These are phyloP conservation scores for Coprinopsis cinerea DNA, from an alignment of 768 basidiomycete genomes.

Conservation along the genomic window DNA sequence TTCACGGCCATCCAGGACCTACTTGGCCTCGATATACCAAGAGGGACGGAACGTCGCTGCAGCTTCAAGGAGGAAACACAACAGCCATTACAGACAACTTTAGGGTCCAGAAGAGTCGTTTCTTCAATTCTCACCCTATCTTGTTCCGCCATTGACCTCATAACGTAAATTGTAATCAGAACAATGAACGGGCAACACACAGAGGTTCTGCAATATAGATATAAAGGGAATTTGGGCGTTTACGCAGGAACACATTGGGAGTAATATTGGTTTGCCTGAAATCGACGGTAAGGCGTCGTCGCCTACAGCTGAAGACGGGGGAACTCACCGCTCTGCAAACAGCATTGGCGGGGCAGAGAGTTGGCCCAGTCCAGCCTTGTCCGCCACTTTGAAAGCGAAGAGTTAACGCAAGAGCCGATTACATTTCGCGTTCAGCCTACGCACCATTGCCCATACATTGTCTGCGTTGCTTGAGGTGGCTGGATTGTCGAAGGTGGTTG, in stretches of 20 bases:
- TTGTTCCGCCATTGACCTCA: slow-evolving; percentile 11
- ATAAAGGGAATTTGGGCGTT: too few relatives aligned
- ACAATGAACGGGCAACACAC: not conserved
- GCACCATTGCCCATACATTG: slow-evolving; percentile 2
- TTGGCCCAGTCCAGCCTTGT: slow-evolving; percentile 1
- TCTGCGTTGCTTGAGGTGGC: not conserved
- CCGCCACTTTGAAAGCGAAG: too few relatives aligned
- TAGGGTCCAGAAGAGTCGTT: slow-evolving; percentile 30
- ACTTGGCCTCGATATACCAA: slow-evolving; percentile 26
- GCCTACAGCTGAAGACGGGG: not conserved
- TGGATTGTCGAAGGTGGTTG: not conserved
- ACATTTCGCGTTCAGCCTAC: too few relatives aligned
- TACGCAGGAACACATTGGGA: slow-evolving; percentile 8
- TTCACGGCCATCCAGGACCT: slow-evolving; percentile 18
- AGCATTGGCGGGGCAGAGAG: slow-evolving; percentile 1
- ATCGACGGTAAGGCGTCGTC: not conserved
- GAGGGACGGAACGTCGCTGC: slow-evolving; percentile 9
- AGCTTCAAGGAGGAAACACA: slow-evolving; percentile 30
- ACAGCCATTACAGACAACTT: slow-evolving; percentile 32
- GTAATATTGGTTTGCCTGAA: slow-evolving; percentile 5
- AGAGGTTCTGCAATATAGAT: not conserved
- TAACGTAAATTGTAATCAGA: not conserved
- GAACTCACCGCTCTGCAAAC: slow-evolving; percentile 5
- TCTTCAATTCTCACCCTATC: slow-evolving; percentile 27
- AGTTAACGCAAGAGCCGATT: too few relatives aligned